Conservation (phyloP, 768 basidiomycete species). For the Mycena olivaceomarginata region DNA sequence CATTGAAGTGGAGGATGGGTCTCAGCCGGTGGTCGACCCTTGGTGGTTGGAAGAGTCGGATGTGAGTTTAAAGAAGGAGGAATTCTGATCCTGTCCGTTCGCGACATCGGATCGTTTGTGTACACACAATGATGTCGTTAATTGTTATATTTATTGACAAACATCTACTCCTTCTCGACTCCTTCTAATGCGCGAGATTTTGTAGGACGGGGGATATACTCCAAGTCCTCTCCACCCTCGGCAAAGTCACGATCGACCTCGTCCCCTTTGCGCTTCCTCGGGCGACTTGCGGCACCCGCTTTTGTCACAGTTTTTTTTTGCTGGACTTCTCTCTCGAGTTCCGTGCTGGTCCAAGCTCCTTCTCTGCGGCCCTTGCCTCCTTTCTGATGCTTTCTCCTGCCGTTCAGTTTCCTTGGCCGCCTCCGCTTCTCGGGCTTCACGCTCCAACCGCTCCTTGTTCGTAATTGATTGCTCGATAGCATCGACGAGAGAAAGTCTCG, state of each 20-base stretch:
- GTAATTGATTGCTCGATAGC: background rate
- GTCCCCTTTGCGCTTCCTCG: background rate
- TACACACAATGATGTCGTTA: too few species aligned
- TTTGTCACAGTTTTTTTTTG: background rate
- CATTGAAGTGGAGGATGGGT: background rate
- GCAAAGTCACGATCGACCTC: constrained; percentile 1
- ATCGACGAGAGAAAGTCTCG: background rate
- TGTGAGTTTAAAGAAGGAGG: background rate
- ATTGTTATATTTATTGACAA: background rate
- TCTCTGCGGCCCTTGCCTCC: background rate
- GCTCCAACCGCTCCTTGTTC: background rate
- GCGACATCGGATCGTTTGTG: background rate
- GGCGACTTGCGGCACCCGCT: background rate
- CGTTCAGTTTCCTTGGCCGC: background rate
- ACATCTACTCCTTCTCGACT: too few species aligned
- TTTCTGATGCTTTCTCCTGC: background rate
- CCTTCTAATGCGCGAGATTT: background rate
- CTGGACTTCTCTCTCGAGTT: too few species aligned
- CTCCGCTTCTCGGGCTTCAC: background rate
- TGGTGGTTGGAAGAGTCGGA: background rate
- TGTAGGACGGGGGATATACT: background rate
- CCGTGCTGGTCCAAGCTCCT: background rate
- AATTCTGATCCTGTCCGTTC: background rate
- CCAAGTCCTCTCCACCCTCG: background rate
- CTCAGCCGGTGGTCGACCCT: constrained; percentile 8